These are phyloP conservation scores for Pythium periplocum DNA, from an alignment of 352 stramenopile genomes.

Conservation along the genomic window DNA sequence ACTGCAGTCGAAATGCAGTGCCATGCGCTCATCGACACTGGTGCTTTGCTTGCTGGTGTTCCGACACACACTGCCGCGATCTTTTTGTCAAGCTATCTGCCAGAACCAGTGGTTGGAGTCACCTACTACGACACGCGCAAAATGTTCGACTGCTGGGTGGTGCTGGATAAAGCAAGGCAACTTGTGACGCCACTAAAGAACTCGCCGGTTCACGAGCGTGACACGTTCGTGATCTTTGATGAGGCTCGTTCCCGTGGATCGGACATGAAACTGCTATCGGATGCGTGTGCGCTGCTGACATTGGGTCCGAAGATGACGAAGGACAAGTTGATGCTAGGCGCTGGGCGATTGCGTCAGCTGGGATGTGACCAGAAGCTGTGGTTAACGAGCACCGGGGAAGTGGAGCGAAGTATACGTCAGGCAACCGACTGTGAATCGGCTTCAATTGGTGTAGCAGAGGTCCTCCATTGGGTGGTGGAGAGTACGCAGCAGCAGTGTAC, in stretches of 20 bases:
- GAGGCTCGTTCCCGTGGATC: slow-evolving; percentile 83
- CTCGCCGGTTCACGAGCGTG: slow-evolving; percentile 63
- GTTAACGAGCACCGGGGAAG: slow-evolving; percentile 62
- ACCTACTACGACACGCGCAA: slow-evolving; percentile 73
- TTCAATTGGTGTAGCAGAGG: slow-evolving; percentile 18
- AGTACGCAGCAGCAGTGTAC: slow-evolving; percentile 74
- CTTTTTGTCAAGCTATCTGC: slow-evolving; percentile 21
- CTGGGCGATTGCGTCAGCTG: slow-evolving; percentile 80
- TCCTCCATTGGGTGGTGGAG: slow-evolving; percentile 84
- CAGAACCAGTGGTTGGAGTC: slow-evolving; percentile 31
- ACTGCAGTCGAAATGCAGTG: slow-evolving; percentile 31
- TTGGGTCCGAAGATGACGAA: slow-evolving; percentile 85
- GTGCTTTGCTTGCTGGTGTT: slow-evolving; percentile 71
- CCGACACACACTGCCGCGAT: slow-evolving; percentile 43
- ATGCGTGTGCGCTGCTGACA: slow-evolving; percentile 76
- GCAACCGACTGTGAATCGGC: too few species aligned
- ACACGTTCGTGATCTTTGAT: slow-evolving; percentile 92
- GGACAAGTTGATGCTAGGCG: slow-evolving; percentile 91
- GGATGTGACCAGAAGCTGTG: slow-evolving; percentile 62
- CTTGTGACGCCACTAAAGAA: slow-evolving; percentile 41
- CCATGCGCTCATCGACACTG: slow-evolving; percentile 82
- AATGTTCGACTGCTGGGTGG: slow-evolving; percentile 65
- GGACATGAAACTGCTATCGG: slow-evolving; percentile 77
- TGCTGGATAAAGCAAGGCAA: slow-evolving; percentile 55
- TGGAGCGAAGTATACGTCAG: slow-evolving; percentile 40